Evolutionary conservation across 805 yeast genomes (phyloP), one percentile per base, ranked within the genome.

Genomic region (Candida arabinofermentans): DNA sequence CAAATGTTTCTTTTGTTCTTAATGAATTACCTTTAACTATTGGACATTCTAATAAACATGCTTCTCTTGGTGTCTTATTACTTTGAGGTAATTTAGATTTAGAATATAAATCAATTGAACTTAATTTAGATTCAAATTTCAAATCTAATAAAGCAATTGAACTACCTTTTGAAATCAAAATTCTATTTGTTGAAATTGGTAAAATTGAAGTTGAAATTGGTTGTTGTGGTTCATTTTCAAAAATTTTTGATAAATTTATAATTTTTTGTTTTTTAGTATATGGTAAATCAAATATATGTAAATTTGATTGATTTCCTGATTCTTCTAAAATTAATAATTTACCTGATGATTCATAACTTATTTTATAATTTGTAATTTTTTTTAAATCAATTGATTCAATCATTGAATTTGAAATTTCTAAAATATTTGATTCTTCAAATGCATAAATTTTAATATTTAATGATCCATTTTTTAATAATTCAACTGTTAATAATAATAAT

Each of bases 121-220:
- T 55, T 12, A 63, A 41, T 13, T 72, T 50, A 37, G 76, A 66
- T 35, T 66, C 66, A 47, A 58, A 72, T 45, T 68, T 66, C 48
- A 69, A 59, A 52, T 75, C 79, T 37, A 77, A 49, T 38, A 77
- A 56, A 30, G 66, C 64, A 27, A 75, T 53, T 39, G 66, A 62
- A 44, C 66, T 61, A 23, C 65, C 65, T 40, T 60, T 56, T 0
- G 76, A 59, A 8, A 76, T 47, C 9, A 77, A 55, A n/a, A 75
- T 48, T 49, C 83, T 64, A 49, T 72, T 75, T 12, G 70, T 57
- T 30, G 75, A 64, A 4, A 72, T 71, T 3, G 71, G 58, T 27
- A 54, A 40, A 23, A 74, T 59, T 2, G 77, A 65, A 61, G 46
- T 34, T 47, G 34, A 21, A 13, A 18, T 24, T 30, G 41, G 23